Evolutionary conservation across 192 early-diverging fungal species (phyloP).

Genomic region (Radiomyces spectabilis): DNA sequence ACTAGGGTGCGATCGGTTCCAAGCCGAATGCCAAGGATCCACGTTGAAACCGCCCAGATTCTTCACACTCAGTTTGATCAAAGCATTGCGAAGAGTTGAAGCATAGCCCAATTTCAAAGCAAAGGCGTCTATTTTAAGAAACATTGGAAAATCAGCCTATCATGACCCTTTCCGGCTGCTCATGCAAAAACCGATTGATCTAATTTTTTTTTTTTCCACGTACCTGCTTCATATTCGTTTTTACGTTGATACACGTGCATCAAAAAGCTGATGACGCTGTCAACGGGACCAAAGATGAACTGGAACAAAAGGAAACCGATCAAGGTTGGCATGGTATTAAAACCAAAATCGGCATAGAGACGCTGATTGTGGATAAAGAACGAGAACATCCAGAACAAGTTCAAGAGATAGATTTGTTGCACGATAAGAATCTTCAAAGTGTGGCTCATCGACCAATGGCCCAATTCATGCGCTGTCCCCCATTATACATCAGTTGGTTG

Average conservation of each 20-base stretch:
- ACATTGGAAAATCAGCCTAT: too few species aligned
- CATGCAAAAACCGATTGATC: too few species aligned
- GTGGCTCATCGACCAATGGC: conserved; percentile 90
- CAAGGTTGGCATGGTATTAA: conserved; percentile 63
- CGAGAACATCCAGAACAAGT: conserved; percentile 72
- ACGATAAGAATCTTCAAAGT: conserved; percentile 67
- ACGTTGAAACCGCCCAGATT: conserved; percentile 84
- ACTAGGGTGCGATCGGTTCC: conserved; percentile 88
- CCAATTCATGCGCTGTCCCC: conserved; percentile 90
- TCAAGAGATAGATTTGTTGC: conserved; percentile 69
- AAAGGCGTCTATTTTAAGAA: conserved; percentile 56
- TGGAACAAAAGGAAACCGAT: conserved; percentile 92
- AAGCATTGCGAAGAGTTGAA: conserved; percentile 56
- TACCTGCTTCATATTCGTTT: conserved; percentile 86
- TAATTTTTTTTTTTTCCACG: background rate
- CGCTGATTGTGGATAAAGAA: conserved; percentile 60
- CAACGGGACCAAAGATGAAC: conserved; percentile 76
- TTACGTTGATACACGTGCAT: conserved; percentile 74
- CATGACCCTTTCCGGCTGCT: too few species aligned
- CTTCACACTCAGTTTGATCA: conserved; percentile 88
- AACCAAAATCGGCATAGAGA: conserved; percentile 87
- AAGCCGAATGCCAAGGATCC: conserved; percentile 84
- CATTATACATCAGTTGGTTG: too few species aligned
- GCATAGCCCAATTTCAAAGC: conserved; percentile 80
- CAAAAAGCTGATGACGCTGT: conserved; percentile 64